These are phyloP conservation scores for Eimeria sp. DNA, from an alignment of 169 alveolate genomes.

Conservation along the genomic window DNA sequence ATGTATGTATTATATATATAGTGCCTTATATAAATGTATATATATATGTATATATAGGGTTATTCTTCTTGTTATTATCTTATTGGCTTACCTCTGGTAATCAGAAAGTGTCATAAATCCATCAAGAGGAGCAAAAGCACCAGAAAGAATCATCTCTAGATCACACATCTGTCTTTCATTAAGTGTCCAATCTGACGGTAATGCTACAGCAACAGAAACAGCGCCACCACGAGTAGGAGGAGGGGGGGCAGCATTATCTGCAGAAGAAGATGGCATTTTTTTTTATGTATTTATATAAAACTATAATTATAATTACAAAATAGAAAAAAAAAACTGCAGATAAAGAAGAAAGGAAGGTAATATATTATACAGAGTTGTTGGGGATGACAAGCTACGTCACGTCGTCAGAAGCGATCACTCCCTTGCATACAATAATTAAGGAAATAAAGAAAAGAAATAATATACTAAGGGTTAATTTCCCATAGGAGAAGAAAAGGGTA, in stretches of 20 bases:
- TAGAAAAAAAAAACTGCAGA: neutral
- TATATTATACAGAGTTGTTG: too few relatives aligned
- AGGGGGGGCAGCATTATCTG: neutral
- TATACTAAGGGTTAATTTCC: neutral
- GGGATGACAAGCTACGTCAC: too few relatives aligned
- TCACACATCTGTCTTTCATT: conserved; percentile 85
- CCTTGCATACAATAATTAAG: neutral
- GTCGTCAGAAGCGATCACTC: neutral
- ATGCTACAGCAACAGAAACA: conserved; percentile 38
- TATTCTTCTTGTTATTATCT: neutral
- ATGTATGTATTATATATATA: too few relatives aligned
- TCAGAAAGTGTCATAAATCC: conserved; percentile 80
- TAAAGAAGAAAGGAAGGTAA: neutral
- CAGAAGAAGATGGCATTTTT: conserved; percentile 44
- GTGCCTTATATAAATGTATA: neutral
- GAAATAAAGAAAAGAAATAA: too few relatives aligned
- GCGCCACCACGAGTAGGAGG: neutral
- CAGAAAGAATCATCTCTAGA: conserved; percentile 83
- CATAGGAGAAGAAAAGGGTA: neutral
- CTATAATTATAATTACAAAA: neutral
- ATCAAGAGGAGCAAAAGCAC: conserved; percentile 86
- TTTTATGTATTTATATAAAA: too few relatives aligned
- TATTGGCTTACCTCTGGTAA: conserved; percentile 67
- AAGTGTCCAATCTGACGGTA: conserved; percentile 83
- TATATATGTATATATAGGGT: neutral